phyloP scores from a whole-genome alignment of 768 basidiomycete genomes.

The Amanita muscaria region DNA sequence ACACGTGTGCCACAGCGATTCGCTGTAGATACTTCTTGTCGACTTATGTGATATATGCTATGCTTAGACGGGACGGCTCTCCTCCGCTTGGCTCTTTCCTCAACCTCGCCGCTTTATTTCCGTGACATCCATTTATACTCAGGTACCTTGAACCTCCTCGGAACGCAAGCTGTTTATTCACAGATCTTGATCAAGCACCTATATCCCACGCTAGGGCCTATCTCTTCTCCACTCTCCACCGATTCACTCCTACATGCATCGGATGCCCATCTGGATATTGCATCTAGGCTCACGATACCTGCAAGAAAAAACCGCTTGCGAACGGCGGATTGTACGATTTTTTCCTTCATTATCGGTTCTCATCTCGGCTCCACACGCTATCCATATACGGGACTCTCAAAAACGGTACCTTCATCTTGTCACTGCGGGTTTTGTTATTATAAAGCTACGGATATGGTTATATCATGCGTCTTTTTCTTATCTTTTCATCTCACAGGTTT shows the following conservation, averaged over 20 bases:
- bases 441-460: constrained; percentile 7
- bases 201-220: constrained; percentile 1
- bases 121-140: background rate
- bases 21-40: background rate
- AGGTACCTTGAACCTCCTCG: background rate
- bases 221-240: constrained; percentile 1
- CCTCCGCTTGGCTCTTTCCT: background rate
- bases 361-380: background rate
- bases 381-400: constrained; percentile 4
- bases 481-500: constrained; percentile 8
- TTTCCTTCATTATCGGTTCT: background rate
- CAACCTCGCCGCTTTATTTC: background rate
- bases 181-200: background rate
- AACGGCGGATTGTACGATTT: background rate
- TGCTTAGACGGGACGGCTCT: constrained; percentile 3
- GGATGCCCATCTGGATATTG: background rate
- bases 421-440: background rate
- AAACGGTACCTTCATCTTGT: constrained; percentile 1
- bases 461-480: constrained; percentile 5
- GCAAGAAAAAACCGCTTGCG: background rate
- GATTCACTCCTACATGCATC: background rate
- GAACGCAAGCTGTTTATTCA: background rate
- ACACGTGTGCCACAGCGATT: background rate
- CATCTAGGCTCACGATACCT: constrained; percentile 1
- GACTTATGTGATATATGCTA: background rate